These are phyloP conservation scores for Omphalotus guepiniiformis DNA, from an alignment of 768 basidiomycete species.

Conservation along the genomic window DNA sequence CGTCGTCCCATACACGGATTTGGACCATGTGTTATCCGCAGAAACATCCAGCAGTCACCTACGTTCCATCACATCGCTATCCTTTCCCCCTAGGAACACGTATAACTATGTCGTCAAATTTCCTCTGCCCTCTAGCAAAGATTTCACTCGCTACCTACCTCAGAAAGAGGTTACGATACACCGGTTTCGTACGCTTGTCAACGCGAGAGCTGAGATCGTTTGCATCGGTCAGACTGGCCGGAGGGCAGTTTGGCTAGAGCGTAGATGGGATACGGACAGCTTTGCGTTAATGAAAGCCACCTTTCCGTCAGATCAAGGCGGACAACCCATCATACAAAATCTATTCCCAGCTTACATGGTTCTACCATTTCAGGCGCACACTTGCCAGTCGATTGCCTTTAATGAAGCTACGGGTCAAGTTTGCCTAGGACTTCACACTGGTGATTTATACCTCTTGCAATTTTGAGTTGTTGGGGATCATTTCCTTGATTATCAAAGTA, in stretches of 20 bases:
- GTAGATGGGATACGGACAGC: slow-evolving; percentile 43
- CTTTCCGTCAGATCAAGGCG: slow-evolving; percentile 22
- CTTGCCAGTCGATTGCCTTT: slow-evolving; percentile 44
- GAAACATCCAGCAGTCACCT: background rate
- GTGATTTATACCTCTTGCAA: slow-evolving; percentile 47
- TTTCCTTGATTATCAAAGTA: no score
- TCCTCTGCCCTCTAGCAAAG: slow-evolving; percentile 11
- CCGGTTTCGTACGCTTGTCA: slow-evolving; percentile 20
- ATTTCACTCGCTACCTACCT: background rate
- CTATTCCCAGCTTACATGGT: slow-evolving; percentile 44
- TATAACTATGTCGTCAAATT: slow-evolving; percentile 13
- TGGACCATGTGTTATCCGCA: background rate
- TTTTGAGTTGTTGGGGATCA: slow-evolving; percentile 24
- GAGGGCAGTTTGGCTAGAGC: slow-evolving; percentile 51
- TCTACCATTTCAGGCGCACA: slow-evolving; percentile 46
- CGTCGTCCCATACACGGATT: background rate
- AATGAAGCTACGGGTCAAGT: slow-evolving; percentile 54
- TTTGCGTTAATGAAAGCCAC: slow-evolving; percentile 49
- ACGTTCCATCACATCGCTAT: background rate
- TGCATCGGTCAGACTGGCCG: slow-evolving; percentile 40
- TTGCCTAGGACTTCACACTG: slow-evolving; percentile 46
- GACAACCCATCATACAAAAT: slow-evolving; percentile 25
- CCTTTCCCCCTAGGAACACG: background rate
- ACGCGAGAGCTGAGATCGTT: slow-evolving; percentile 25
- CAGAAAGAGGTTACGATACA: slow-evolving; percentile 10